Conservation (phyloP, 257 asterid species). For the Gentiana dahurica region DNA sequence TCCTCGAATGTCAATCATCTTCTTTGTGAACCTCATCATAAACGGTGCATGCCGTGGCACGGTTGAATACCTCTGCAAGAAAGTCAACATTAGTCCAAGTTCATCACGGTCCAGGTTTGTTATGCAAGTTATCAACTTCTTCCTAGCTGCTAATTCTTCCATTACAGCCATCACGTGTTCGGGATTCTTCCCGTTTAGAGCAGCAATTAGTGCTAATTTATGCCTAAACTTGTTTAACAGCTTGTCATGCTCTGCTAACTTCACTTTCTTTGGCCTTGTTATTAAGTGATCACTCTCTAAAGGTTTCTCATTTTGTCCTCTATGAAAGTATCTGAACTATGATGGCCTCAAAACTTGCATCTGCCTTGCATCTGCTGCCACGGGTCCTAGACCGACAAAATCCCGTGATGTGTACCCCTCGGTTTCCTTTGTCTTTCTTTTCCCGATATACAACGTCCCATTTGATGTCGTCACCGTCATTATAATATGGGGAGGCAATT, state of each 20-base stretch:
- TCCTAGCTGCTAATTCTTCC: constrained; percentile 83
- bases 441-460: constrained; percentile 62
- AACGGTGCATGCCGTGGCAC: constrained; percentile 64
- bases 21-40: constrained; percentile 39
- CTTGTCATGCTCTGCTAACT: constrained; percentile 66
- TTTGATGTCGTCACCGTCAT: constrained; percentile 27
- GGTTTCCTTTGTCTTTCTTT: constrained; percentile 42
- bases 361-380: constrained; percentile 28
- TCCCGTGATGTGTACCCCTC: constrained; percentile 18
- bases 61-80: constrained; percentile 65
- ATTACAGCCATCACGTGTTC: constrained; percentile 73
- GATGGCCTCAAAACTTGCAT: constrained; percentile 61
- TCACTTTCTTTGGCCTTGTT: constrained; percentile 54
- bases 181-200: constrained; percentile 47
- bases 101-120: constrained; percentile 58
- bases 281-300: constrained; percentile 57
- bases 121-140: constrained; percentile 59
- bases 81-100: constrained; percentile 50
- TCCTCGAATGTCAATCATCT: constrained; percentile 57
- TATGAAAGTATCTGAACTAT: constrained; percentile 67
- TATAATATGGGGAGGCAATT: too few species aligned
- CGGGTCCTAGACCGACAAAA: constrained; percentile 27
- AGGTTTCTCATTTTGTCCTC: constrained; percentile 81
- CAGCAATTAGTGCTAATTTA: constrained; percentile 68
- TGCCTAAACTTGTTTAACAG: constrained; percentile 76